These are phyloP conservation scores for Trichophyton simii DNA, from an alignment of 2,329 filamentous ascomycete species.

Conservation along the genomic window DNA sequence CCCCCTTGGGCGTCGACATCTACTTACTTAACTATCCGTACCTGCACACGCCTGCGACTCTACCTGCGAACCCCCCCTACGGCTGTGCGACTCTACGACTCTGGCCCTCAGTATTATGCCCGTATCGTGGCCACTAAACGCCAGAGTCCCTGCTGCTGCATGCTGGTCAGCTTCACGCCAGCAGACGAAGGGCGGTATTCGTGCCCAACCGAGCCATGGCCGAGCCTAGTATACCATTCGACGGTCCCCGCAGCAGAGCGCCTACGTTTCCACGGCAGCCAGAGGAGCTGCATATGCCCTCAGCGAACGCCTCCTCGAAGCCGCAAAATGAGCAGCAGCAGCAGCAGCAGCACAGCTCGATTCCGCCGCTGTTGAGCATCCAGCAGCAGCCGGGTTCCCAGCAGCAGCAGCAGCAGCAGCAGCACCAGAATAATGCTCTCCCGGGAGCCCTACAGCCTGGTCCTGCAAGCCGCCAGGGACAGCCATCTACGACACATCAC, in stretches of 20 bases:
- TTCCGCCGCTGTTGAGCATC: neutral
- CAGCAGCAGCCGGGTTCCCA: neutral
- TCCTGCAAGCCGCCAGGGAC: slow-evolving; percentile 38
- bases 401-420: slow-evolving; percentile 20
- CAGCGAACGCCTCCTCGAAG: slow-evolving; percentile 25
- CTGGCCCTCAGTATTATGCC: neutral
- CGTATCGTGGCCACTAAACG: neutral
- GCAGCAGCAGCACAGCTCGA: slow-evolving; percentile 40
- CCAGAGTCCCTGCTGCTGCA: neutral
- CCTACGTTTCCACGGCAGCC: slow-evolving; percentile 37
- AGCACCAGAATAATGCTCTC: slow-evolving; percentile 37
- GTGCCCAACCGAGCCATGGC: slow-evolving; percentile 23
- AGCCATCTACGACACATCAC: slow-evolving; percentile 43
- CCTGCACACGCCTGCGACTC: neutral
- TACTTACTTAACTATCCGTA: no score
- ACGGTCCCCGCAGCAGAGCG: slow-evolving; percentile 39
- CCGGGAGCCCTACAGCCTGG: slow-evolving; percentile 51
- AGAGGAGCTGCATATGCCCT: slow-evolving; percentile 45
- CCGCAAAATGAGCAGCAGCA: slow-evolving; percentile 33
- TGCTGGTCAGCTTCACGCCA: neutral
- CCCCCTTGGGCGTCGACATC: no score
- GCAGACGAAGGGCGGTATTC: neutral
- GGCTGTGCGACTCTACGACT: neutral
- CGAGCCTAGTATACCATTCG: slow-evolving; percentile 37
- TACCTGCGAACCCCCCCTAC: neutral